Base-by-base conservation (phyloP, 257 asterid genomes). In the Nicotiana obtusifolia region DNA sequence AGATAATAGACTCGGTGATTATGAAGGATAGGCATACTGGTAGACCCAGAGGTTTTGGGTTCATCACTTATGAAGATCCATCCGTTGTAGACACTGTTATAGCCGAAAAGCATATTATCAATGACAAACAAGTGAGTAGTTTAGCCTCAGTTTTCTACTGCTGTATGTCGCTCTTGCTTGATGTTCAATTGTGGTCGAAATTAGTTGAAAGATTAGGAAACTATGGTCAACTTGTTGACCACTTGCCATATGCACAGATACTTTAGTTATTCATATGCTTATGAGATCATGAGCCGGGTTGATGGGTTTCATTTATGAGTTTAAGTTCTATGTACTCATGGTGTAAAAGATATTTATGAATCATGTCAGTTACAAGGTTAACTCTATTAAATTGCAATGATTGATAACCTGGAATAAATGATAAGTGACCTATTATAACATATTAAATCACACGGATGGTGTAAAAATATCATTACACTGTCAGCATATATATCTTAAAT, bases 21-120 rank as follows among this genome's bases (percentile, higher is more conserved):
- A 94, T 95, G 98, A 95, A 92, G 82, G 97, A 95, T 82, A 88
- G 97, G 78, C 90, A 88, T 83, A 94, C 99, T 3, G 97, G 99
- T 33, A 93, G 98, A 20, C 99, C 98, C 1, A 85, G 99, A 84
- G 99, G 99, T 28, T 95, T 95, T 41, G 97, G 99, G 62, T 95
- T 95, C 87, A 94, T 94, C 44, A 94, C 99, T 4, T 95, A 90
- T 67, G 97, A 94, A 0, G 95, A 92, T 82, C 95, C 97, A 2
- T 44, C 85, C 4, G 97, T 93, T 69, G 99, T 94, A 10, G 97
- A 94, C 88, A 89, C 93, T 59, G 98, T 95, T 85, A 94, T 92
- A 11, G 89, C 95, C 60, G 99, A 94, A 84, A 93, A 92, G 47
- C 98, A 95, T 75, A 85, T 91, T 87, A 94, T 95, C 82, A 94